Evolutionary conservation across 805 yeast genomes (phyloP), one percentile per base, ranked within the genome.

Genomic region (Diddensiella caesifluorescens): DNA sequence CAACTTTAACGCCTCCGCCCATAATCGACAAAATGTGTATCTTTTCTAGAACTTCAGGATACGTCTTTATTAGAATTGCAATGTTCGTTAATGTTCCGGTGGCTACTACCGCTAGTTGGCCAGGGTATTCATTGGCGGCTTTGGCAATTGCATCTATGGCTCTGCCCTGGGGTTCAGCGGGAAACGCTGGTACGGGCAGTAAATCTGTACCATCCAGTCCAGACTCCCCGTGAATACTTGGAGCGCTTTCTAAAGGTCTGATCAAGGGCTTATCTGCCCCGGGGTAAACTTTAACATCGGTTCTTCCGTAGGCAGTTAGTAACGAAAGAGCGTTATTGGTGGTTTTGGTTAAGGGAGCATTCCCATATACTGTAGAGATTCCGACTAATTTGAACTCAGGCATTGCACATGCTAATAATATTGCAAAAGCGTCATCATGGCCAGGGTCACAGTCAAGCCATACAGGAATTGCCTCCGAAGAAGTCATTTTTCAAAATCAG

Each of bases 371-470:
- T 0, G 90, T 79, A 22, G 87, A 77, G n/a, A 84, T 69, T 2
- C 92, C 94, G 2, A 78, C 51, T 6, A 84, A 60, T 12, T 74
- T 59, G 61, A 77, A 74, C 20, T 69, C 62, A 0, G 86, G 83
- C 48, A 78, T 73, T 54, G 72, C 75, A 5, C 75, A 65, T 0
- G 85, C 77, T 20, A 87, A 49, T 6, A 83, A 63, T 5, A 87
- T 68, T 3, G 92, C 95, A 34, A 84, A 72, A 1, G 84, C 80
- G 54, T 87, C 96, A 56, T 87, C 95, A 54, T 83, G 92, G 1
- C 95, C 95, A 0, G 95, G 95, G 56, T 87, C 95, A 60, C 95
- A 87, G 62, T 87, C 95, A 9, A 87, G 61, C 95, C 95, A 87
- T 4, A 87, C 54, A 0, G 95, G 94, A 16, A 79, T 73, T 43